These are phyloP conservation scores for Backusella psychrophila DNA, from an alignment of 192 early-diverging fungal species.

Conservation along the genomic window DNA sequence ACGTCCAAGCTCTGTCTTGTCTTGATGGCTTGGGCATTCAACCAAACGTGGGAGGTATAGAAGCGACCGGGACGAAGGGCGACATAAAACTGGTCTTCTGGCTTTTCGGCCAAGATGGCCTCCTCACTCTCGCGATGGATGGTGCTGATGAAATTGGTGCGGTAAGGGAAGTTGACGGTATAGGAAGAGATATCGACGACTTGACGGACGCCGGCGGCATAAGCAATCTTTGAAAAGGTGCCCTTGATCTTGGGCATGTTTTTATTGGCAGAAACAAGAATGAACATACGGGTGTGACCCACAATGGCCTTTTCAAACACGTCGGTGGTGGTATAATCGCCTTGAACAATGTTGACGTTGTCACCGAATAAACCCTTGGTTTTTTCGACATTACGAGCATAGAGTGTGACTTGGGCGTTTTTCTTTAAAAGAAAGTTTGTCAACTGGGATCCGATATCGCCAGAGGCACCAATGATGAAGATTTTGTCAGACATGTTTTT, in stretches of 20 bases:
- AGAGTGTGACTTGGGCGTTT: background rate
- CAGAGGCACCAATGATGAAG: constrained; percentile 20
- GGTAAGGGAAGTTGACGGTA: background rate
- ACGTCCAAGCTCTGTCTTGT: too few relatives aligned
- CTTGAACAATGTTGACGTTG: constrained; percentile 5
- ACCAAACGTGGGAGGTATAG: too few relatives aligned
- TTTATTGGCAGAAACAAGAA: background rate
- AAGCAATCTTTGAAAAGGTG: background rate
- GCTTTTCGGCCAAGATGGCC: background rate
- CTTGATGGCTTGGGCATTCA: too few relatives aligned
- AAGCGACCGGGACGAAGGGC: constrained; percentile 23
- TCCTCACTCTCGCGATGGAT: background rate
- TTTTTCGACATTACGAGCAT: constrained; percentile 14
- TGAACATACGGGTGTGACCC: constrained; percentile 18
- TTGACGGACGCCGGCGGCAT: constrained; percentile 24
- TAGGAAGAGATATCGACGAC: constrained; percentile 21
- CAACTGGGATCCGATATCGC: constrained; percentile 12
- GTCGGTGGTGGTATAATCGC: constrained; percentile 4
- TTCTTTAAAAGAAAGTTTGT: constrained; percentile 7
- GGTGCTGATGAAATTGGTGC: background rate
- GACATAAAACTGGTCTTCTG: constrained; percentile 1
- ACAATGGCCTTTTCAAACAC: constrained; percentile 6
- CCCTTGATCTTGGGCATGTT: background rate
- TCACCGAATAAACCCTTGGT: background rate
- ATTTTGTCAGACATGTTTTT: constrained; percentile 10